Conservation (phyloP, 2,329 filamentous ascomycete species). For the Erysiphe neolycopersici region DNA sequence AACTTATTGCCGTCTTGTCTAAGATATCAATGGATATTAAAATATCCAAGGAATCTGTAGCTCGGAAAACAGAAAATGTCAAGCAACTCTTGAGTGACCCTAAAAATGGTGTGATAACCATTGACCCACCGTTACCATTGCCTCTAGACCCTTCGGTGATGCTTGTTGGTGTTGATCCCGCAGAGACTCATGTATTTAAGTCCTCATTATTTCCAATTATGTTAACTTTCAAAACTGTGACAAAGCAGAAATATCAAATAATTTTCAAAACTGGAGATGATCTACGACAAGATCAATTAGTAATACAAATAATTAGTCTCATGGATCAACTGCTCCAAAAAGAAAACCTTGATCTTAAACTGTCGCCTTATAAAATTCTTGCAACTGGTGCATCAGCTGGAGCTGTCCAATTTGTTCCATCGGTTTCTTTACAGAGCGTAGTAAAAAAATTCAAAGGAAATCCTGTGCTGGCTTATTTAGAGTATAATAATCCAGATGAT, state of each 20-base stretch:
- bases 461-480: constrained; percentile 56
- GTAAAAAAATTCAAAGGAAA: constrained; percentile 54
- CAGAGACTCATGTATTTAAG: constrained; percentile 82
- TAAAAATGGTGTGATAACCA: constrained; percentile 61
- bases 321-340: constrained; percentile 94
- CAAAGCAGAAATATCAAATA: constrained; percentile 59
- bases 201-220: constrained; percentile 81
- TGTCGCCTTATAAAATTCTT: constrained; percentile 88
- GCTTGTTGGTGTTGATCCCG: constrained; percentile 54
- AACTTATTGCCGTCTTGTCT: constrained; percentile 63
- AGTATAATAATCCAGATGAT: constrained; percentile 70
- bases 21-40: constrained; percentile 79
- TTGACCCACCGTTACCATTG: constrained; percentile 67
- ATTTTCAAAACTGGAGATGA: constrained; percentile 97
- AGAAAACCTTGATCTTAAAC: constrained; percentile 82
- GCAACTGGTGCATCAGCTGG: constrained; percentile 76
- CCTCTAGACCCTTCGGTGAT: constrained; percentile 66
- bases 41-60: constrained; percentile 41
- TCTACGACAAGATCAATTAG: constrained; percentile 82
- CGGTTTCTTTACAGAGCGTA: constrained; percentile 58
- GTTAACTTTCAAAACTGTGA: constrained; percentile 62
- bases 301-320: constrained; percentile 89
- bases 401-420: constrained; percentile 80
- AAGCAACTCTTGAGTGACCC: constrained; percentile 69
- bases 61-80: constrained; percentile 56